Percentiles rank a stretch among this genome's conserved stretches.
These are phyloP conservation scores for Hibiscus mutabilis DNA, from an alignment of 345 rosid genomes.

Conservation along the genomic window DNA sequence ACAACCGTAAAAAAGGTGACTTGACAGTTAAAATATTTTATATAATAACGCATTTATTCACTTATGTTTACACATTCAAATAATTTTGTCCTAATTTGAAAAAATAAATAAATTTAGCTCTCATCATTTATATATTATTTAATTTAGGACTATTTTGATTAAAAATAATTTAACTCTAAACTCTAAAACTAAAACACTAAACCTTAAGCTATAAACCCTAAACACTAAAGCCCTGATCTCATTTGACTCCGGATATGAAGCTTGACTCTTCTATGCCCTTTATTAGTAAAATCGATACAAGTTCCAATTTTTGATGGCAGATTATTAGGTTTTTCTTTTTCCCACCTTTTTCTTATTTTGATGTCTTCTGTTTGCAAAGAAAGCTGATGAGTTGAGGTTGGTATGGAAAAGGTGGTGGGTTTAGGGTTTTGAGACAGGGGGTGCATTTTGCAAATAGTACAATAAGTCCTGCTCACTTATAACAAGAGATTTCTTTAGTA, in stretches of 20 bases:
- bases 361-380: constrained; percentile 16
- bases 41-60: no score
- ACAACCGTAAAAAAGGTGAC: no score
- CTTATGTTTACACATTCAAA: no score
- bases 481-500: constrained; percentile 22
- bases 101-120: no score
- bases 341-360: neutral
- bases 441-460: constrained; percentile 52
- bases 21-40: no score
- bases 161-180: no score
- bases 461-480: constrained; percentile 40
- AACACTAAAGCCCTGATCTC: no score
- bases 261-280: constrained; percentile 21
- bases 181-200: no score
- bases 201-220: no score
- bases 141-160: no score
- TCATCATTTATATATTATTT: no score
- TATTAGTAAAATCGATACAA: constrained; percentile 19
- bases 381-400: constrained; percentile 30
- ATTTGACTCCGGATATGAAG: constrained; percentile 33
- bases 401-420: constrained; percentile 14
- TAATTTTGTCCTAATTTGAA: no score
- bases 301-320: constrained; percentile 39
- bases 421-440: constrained; percentile 26
- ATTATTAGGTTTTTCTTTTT: constrained; percentile 29